phyloP scores from a whole-genome alignment of 768 basidiomycete genomes.

The Gloeopeniophorella convolvens region DNA sequence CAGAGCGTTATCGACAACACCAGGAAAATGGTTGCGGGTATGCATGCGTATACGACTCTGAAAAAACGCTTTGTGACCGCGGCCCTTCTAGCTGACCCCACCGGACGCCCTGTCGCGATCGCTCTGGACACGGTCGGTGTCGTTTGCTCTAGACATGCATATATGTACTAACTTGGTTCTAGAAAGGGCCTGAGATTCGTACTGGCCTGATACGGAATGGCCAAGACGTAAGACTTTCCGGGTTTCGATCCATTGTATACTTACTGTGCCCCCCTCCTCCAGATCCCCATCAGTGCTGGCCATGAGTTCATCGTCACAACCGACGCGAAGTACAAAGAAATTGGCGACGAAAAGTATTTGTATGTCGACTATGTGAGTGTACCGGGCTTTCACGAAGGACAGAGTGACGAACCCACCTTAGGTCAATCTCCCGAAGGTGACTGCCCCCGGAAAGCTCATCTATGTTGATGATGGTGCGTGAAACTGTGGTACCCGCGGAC shows the following conservation, averaged over 20 bases:
- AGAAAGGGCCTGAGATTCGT: slow-evolving; percentile 99
- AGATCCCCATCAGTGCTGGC: slow-evolving; percentile 82
- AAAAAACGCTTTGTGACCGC: background rate
- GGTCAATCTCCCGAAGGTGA: slow-evolving; percentile 92
- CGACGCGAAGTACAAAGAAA: slow-evolving; percentile 72
- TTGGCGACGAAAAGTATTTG: slow-evolving; percentile 76
- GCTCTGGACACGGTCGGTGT: slow-evolving; percentile 88
- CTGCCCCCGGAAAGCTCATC: slow-evolving; percentile 93
- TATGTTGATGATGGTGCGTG: slow-evolving; percentile 89
- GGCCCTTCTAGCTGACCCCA: slow-evolving; percentile 45
- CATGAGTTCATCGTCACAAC: slow-evolving; percentile 92
- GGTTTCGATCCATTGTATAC: slow-evolving; percentile 7
- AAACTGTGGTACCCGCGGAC: too few species aligned
- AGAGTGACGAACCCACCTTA: slow-evolving; percentile 26
- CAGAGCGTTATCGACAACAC: slow-evolving; percentile 99
- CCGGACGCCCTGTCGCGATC: slow-evolving; percentile 91
- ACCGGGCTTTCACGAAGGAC: background rate
- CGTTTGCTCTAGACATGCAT: background rate
- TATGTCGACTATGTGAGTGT: slow-evolving; percentile 88
- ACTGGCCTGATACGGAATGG: slow-evolving; percentile 88
- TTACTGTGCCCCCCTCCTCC: too few species aligned
- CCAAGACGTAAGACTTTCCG: slow-evolving; percentile 58
- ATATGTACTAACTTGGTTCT: slow-evolving; percentile 7
- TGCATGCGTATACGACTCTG: slow-evolving; percentile 23
- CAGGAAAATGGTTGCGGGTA: slow-evolving; percentile 75